These are phyloP conservation scores for Baudoinia panamericana DNA, from an alignment of 495 filamentous ascomycete species.

Conservation along the genomic window DNA sequence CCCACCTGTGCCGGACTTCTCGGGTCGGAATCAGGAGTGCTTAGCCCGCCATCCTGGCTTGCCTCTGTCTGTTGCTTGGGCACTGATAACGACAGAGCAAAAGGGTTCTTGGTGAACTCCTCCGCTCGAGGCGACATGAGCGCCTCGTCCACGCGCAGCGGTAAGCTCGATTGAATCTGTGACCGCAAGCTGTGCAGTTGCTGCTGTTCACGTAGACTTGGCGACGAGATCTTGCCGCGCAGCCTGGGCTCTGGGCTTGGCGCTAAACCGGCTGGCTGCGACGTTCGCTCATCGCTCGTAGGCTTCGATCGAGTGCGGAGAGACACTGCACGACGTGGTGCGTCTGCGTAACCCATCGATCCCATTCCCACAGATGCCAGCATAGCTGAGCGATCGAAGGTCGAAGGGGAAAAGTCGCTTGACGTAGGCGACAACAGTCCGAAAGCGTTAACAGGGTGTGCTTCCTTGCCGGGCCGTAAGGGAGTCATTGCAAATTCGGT, in stretches of 20 bases:
- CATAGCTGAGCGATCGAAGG: conserved; percentile 19
- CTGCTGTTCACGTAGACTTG: conserved; percentile 26
- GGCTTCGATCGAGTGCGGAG: conserved; percentile 2
- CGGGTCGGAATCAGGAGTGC: conserved; percentile 40
- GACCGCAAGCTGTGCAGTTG: conserved; percentile 28
- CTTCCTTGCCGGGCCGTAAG: conserved; percentile 15
- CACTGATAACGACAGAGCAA: conserved; percentile 14
- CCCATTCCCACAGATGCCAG: conserved; percentile 19
- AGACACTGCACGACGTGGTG: conserved; percentile 6
- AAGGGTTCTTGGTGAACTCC: conserved; percentile 34
- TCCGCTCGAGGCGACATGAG: conserved; percentile 32
- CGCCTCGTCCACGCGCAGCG: conserved; percentile 21
- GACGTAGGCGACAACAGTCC: conserved; percentile 26
- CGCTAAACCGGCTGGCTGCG: background rate
- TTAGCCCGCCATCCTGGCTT: conserved; percentile 17
- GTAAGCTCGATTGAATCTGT: conserved; percentile 24
- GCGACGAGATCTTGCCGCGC: conserved; percentile 27
- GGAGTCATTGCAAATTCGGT: conserved; percentile 28
- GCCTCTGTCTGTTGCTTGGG: conserved; percentile 6
- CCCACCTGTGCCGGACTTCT: conserved; percentile 51
- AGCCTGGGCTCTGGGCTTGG: conserved; percentile 14
- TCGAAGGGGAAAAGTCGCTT: conserved; percentile 20
- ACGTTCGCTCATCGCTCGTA: background rate
- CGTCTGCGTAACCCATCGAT: conserved; percentile 8
- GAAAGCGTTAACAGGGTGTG: conserved; percentile 20